These are phyloP conservation scores for Cladorrhinum sp. DNA, from an alignment of 2,329 filamentous ascomycete species.

Conservation along the genomic window DNA sequence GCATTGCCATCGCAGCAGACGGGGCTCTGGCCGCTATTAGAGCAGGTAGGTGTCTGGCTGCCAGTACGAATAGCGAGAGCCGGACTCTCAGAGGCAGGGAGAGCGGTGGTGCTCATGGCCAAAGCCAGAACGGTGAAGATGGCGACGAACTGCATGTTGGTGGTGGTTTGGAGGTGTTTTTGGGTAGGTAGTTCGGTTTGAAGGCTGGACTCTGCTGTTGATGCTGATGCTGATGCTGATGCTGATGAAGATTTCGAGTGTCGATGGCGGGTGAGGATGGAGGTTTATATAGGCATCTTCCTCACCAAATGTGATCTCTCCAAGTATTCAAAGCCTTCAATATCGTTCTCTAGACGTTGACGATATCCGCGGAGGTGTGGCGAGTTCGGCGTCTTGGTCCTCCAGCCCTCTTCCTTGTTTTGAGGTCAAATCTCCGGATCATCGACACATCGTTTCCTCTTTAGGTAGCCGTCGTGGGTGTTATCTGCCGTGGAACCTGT, in stretches of 20 bases:
- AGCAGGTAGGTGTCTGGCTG: not conserved
- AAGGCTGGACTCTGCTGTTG: not conserved
- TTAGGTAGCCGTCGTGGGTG: not conserved
- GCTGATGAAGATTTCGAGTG: not conserved
- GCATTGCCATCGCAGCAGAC: not conserved
- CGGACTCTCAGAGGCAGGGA: not conserved
- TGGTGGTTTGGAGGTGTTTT: not conserved
- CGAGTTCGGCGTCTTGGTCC: not conserved
- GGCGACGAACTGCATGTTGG: not conserved
- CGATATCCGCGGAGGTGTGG: not conserved
- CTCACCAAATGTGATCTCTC: not conserved
- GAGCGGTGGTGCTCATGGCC: not conserved
- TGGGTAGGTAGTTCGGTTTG: not conserved
- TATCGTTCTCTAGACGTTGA: not conserved
- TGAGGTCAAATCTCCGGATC: not conserved
- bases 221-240: not conserved
- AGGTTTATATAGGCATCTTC: not conserved
- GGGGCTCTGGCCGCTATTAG: not conserved
- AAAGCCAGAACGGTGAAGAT: not conserved
- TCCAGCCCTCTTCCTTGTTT: not conserved
- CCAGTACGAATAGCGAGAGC: not conserved
- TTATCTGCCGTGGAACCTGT: not conserved
- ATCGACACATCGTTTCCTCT: not conserved
- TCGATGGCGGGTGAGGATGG: not conserved
- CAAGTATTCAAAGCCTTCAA: not conserved